Percentiles rank a stretch among this genome's conserved stretches.
Evolutionary conservation across 2,329 filamentous ascomycete genomes (phyloP).

Genomic region (Leptodontidium sp.): DNA sequence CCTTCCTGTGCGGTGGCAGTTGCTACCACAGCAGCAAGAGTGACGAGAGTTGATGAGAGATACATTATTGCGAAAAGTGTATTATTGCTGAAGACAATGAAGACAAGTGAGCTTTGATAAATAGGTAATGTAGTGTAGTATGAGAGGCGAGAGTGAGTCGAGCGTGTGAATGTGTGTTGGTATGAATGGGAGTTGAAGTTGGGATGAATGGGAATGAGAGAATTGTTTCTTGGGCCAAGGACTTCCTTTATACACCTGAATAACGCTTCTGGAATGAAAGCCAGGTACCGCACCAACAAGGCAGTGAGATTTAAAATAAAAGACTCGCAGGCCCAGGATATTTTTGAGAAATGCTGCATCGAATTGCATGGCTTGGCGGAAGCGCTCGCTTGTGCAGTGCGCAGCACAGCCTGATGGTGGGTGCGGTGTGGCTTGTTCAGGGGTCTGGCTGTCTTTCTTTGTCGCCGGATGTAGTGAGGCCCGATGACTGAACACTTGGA

Average conservation of each 20-base stretch:
- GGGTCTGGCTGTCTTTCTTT: conserved; percentile 9
- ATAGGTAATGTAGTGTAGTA: background rate
- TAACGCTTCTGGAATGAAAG: conserved; percentile 5
- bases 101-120: conserved; percentile 8
- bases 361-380: conserved; percentile 16
- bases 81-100: conserved; percentile 1
- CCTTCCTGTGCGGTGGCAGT: conserved; percentile 41
- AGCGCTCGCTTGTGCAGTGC: conserved; percentile 12
- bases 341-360: conserved; percentile 21
- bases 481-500: conserved; percentile 7
- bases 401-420: conserved; percentile 21
- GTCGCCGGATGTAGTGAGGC: conserved; percentile 15
- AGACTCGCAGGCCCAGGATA: background rate
- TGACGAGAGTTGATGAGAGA: conserved; percentile 31
- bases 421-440: conserved; percentile 18
- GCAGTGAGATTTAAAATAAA: conserved; percentile 16
- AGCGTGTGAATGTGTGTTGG: conserved; percentile 5
- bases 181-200: conserved; percentile 6
- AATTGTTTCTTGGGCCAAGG: conserved; percentile 20
- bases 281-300: conserved; percentile 13
- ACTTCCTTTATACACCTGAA: conserved; percentile 20
- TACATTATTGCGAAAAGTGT: conserved; percentile 31
- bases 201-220: conserved; percentile 16
- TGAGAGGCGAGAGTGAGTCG: background rate
- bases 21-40: conserved; percentile 29